These are phyloP conservation scores for Phytophthora pini DNA, from an alignment of 352 stramenopile species.

Conservation along the genomic window DNA sequence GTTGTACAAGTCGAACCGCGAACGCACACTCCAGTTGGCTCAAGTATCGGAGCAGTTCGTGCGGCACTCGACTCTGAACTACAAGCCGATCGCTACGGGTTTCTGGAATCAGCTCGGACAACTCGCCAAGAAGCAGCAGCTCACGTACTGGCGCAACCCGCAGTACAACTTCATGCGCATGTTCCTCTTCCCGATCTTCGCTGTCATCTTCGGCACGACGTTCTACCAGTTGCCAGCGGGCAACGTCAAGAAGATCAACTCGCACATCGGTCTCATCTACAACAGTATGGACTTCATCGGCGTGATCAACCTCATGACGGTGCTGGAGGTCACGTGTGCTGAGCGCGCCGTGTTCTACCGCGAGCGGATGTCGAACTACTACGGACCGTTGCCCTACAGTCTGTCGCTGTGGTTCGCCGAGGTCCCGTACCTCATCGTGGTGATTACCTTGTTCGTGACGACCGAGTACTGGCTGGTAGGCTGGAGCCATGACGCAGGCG, in stretches of 20 bases:
- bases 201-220: slow-evolving; percentile 67
- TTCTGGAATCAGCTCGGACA: slow-evolving; percentile 46
- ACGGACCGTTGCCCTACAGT: slow-evolving; percentile 68
- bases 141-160: slow-evolving; percentile 64
- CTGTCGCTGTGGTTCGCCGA: slow-evolving; percentile 71
- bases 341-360: slow-evolving; percentile 66
- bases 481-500: slow-evolving; percentile 33
- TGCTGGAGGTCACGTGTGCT: slow-evolving; percentile 52
- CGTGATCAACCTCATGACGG: slow-evolving; percentile 64
- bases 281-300: slow-evolving; percentile 78
- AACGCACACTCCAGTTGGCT: slow-evolving; percentile 31
- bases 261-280: slow-evolving; percentile 74
- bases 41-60: slow-evolving; percentile 36
- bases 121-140: slow-evolving; percentile 40
- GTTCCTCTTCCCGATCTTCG: slow-evolving; percentile 62
- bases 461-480: slow-evolving; percentile 77
- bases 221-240: slow-evolving; percentile 56
- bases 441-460: slow-evolving; percentile 52
- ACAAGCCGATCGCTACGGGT: slow-evolving; percentile 47
- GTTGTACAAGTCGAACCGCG: slow-evolving; percentile 42
- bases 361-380: slow-evolving; percentile 79
- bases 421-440: slow-evolving; percentile 64
- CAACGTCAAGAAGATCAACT: slow-evolving; percentile 56
- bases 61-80: slow-evolving; percentile 56
- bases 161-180: slow-evolving; percentile 77